Base-by-base conservation (phyloP, 768 basidiomycete species). In the Podaxis mareebaensis region DNA sequence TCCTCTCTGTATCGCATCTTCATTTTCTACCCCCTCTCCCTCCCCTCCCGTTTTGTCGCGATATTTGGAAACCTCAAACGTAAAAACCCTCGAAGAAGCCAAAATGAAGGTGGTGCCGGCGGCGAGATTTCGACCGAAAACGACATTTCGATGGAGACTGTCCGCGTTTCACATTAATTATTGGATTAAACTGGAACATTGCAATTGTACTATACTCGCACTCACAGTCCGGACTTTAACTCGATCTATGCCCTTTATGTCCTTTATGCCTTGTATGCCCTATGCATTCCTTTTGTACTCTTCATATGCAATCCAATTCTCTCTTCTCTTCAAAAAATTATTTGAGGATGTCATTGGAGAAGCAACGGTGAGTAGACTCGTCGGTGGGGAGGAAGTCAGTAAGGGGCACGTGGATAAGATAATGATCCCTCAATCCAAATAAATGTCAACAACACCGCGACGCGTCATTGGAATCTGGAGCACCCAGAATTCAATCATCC, bases 401-500 rank as follows among this genome's bases (percentile, higher is more conserved):
- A 69, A 66, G 75, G 78, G 76, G 33, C 33, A 33, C 33, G 8
- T 33, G 33, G 33, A 33, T 33, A 10, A 33, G 33, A 33, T 33
- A 33, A 33, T 33, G 33, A 33, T 33, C 1, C 33, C 33, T 26
- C 48, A 62, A 64, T 46, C 51, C 76, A 77, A 78, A 82, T 66
- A 83, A 60, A 30, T 15, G 70, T 69, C 79, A 84, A 85, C 69
- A 83, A 76, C 68, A 76, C 76, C 79, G 79, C 79, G 85, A 88
- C 87, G 87, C 87, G 86, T 88, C 85, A 87, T 75, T 76, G 74
- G 74, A 75, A 71, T 78, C 75, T 70, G 67, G 66, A 60, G 63
- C 53, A 64, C 68, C 36, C 67, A 77, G 70, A 76, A 74, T 73
- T 76, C 74, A 72, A 71, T 68, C 70, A 71, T 72, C 68, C 77